Evolutionary conservation across 2,329 filamentous ascomycete genomes (phyloP), one percentile per base, ranked within the genome.

Genomic region (Periconia macrospinosa): DNA sequence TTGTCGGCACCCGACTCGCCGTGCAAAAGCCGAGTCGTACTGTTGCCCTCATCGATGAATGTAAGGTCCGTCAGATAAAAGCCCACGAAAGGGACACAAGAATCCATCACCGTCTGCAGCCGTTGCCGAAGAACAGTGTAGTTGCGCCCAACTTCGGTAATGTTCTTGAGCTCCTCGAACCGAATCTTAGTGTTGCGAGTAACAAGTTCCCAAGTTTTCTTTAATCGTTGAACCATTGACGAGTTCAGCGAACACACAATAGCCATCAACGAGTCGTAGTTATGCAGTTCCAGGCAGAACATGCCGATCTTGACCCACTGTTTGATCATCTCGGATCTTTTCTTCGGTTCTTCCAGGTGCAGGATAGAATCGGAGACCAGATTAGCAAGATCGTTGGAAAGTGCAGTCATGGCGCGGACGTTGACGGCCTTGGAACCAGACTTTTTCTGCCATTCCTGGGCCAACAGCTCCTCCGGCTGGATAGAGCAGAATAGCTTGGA

Each of bases 281-380:
- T 99, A 77, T 94, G 89, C 23, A 97, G 82, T 67, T 94, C 90
- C 6, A 95, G 79, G 61, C 91, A 96, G 65, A 90, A 90, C 63
- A 89, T 83, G 1, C 91, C 91, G 62, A 97, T 87, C 80, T 97
- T 99, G 71, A 97, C 90, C 94, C 94, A 99, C 65, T 97, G 92
- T 78, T 99, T 97, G 77, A 99, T 94, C 49, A 92, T 85, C 1
- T 84, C 78, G 1, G 94, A 93, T 23, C 94, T 86, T 78, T 93
- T 96, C 83, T 97, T 97, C 23, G 89, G 86, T 70, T 97, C 94
- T n/a, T 90, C 83, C 53, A 91, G 83, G 52, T 90, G 86, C 14
- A 99, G 83, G 63, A 99, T 96, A 0, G 90, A 95, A 70, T 97
- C 93, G 0, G 91, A 90, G 11, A 99, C 94, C 40, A 97, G 79